phyloP scores from a whole-genome alignment of 2,329 filamentous ascomycete species.

The Fusarium verticillioides region DNA sequence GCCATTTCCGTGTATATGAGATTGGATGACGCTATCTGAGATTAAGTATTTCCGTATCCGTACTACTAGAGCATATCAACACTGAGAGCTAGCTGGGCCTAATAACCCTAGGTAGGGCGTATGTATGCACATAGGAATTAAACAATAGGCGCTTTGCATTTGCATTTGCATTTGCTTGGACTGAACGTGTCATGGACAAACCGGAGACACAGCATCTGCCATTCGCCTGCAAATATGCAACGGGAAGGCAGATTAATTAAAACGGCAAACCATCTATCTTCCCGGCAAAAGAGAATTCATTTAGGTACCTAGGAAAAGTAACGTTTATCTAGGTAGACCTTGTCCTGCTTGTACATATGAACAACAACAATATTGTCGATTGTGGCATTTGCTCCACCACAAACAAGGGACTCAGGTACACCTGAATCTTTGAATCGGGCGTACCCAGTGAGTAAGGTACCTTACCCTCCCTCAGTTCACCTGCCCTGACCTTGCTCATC shows the following conservation, averaged over 20 bases:
- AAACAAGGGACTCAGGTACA: conserved; percentile 33
- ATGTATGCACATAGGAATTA: not conserved
- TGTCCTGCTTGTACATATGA: not conserved
- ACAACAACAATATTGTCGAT: not conserved
- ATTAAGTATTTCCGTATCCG: not conserved
- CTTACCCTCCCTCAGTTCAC: not conserved
- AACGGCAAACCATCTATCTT: not conserved
- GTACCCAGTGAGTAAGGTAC: conserved; percentile 3
- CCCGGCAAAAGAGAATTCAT: not conserved
- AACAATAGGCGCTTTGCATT: not conserved
- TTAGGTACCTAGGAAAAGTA: not conserved
- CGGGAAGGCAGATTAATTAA: not conserved
- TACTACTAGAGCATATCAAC: not conserved
- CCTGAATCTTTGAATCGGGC: conserved; percentile 25
- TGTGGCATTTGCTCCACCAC: not conserved
- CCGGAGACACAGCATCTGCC: conserved; percentile 3
- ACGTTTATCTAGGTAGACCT: not conserved
- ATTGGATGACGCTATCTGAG: conserved; percentile 15
- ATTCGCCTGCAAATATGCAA: not conserved
- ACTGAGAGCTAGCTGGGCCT: too few species aligned
- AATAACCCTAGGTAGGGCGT: too few species aligned
- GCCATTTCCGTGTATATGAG: conserved; percentile 4
- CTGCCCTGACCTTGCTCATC: conserved; percentile 7
- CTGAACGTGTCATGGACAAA: not conserved
- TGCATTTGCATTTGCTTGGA: not conserved